phyloP scores from a whole-genome alignment of 1,284 basidiomycete genomes.

The Leucoagaricus sp. region DNA sequence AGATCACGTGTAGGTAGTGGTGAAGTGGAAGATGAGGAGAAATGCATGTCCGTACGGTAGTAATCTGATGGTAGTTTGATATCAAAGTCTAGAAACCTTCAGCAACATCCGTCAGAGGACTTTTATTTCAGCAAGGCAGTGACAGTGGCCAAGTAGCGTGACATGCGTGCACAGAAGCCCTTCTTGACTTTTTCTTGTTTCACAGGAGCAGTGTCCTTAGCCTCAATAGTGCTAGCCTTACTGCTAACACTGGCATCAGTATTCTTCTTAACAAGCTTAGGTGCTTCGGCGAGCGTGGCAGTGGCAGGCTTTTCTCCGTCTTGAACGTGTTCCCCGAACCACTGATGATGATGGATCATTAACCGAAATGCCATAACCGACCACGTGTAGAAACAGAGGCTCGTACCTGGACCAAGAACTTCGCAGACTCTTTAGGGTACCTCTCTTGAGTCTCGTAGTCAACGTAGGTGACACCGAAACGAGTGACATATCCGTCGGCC shows the following conservation, averaged over 20 bases:
- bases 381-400: background rate
- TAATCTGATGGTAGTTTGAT: background rate
- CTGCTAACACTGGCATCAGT: constrained; percentile 24
- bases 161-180: constrained; percentile 24
- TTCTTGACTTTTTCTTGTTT: constrained; percentile 13
- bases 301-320: constrained; percentile 18
- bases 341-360: constrained; percentile 22
- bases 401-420: constrained; percentile 48
- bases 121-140: constrained; percentile 26
- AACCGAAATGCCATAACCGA: background rate
- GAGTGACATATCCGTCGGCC: constrained; percentile 67
- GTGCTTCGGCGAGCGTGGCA: constrained; percentile 4
- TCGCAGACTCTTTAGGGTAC: constrained; percentile 68
- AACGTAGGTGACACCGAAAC: constrained; percentile 70
- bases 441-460: constrained; percentile 75
- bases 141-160: constrained; percentile 26
- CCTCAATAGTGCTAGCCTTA: constrained; percentile 23
- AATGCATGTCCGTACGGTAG: constrained; percentile 1
- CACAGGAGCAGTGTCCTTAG: constrained; percentile 6
- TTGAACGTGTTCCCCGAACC: constrained; percentile 32
- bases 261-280: constrained; percentile 21
- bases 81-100: constrained; percentile 4
- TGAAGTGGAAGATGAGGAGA: background rate
- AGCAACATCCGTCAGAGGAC: background rate
- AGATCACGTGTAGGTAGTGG: background rate